These are phyloP conservation scores for Micractinium sp. DNA, from an alignment of 139 green algal genomes.

Conservation along the genomic window DNA sequence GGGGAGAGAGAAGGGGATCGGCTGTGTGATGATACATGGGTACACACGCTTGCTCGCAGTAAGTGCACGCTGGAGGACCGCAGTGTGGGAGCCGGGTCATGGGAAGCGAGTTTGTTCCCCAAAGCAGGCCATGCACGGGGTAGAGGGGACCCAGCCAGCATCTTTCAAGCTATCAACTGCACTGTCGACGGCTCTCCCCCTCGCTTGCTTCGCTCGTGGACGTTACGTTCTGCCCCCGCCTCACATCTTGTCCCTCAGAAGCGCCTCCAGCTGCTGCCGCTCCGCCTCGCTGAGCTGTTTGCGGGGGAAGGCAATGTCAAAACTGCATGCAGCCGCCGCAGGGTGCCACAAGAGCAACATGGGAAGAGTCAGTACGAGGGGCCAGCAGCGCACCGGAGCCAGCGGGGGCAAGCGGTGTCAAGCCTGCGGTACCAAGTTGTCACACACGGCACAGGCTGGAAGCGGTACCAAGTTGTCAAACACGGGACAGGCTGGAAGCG, in stretches of 20 bases:
- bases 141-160: too few relatives aligned
- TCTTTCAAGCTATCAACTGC: too few relatives aligned
- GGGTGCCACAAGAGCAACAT: too few relatives aligned
- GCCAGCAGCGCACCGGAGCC: not conserved
- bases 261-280: slow-evolving; percentile 15
- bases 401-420: too few relatives aligned
- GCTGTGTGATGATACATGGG: too few relatives aligned
- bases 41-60: too few relatives aligned
- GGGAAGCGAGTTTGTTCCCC: not conserved
- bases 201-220: not conserved
- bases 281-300: slow-evolving; percentile 28
- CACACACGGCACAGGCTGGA: too few relatives aligned
- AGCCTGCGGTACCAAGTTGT: too few relatives aligned
- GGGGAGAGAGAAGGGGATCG: not conserved
- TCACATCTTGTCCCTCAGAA: slow-evolving; percentile 39
- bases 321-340: slow-evolving; percentile 23
- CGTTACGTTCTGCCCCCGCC: not conserved
- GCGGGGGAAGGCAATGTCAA: slow-evolving; percentile 74
- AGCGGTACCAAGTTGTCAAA: too few relatives aligned
- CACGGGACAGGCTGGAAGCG: too few relatives aligned
- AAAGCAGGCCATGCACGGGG: not conserved
- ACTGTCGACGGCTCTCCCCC: too few relatives aligned
- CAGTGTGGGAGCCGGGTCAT: not conserved
- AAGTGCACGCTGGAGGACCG: too few relatives aligned
- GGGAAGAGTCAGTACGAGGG: not conserved